Conservation (phyloP, 2,329 filamentous ascomycete species). For the Ophiostoma populinum region DNA sequence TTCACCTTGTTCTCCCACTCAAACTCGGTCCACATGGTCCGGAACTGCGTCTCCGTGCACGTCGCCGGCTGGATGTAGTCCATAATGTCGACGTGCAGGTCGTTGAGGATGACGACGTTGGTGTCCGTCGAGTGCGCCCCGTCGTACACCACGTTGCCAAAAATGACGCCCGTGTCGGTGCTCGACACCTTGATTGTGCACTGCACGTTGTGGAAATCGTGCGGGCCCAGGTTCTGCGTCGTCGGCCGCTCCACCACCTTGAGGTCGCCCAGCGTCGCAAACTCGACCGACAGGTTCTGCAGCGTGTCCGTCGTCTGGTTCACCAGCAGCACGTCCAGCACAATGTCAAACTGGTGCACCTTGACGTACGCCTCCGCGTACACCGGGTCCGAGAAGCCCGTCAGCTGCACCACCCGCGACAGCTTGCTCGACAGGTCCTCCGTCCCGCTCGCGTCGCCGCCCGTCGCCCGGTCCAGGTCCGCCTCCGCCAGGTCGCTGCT, state of each 20-base stretch:
- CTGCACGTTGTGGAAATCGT: slow-evolving; percentile 97
- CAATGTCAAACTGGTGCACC: slow-evolving; percentile 96
- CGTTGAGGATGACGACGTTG: slow-evolving; percentile 94
- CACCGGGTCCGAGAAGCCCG: slow-evolving; percentile 93
- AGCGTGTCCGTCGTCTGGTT: slow-evolving; percentile 95
- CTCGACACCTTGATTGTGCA: slow-evolving; percentile 90
- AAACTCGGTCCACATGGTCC: slow-evolving; percentile 99
- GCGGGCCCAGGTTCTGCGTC: slow-evolving; percentile 85
- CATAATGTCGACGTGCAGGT: slow-evolving; percentile 98
- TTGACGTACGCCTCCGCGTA: slow-evolving; percentile 99
- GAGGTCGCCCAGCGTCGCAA: slow-evolving; percentile 91
- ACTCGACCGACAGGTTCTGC: slow-evolving; percentile 93
- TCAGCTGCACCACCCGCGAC: slow-evolving; percentile 89
- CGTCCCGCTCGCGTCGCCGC: slow-evolving; percentile 57
- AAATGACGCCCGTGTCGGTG: slow-evolving; percentile 95
- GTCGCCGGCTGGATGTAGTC: slow-evolving; percentile 97
- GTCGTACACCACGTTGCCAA: slow-evolving; percentile 96
- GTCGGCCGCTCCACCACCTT: slow-evolving; percentile 96
- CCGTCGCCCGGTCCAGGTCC: slow-evolving; percentile 86
- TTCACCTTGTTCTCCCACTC: slow-evolving; percentile 99
- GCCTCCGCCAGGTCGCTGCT: slow-evolving; percentile 72
- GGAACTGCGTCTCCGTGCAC: slow-evolving; percentile 95
- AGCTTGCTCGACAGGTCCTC: slow-evolving; percentile 90
- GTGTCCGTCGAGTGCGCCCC: slow-evolving; percentile 81
- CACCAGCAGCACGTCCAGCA: slow-evolving; percentile 87